Conservation (phyloP, 2,329 filamentous ascomycete genomes). For the Aspergillus flavus region DNA sequence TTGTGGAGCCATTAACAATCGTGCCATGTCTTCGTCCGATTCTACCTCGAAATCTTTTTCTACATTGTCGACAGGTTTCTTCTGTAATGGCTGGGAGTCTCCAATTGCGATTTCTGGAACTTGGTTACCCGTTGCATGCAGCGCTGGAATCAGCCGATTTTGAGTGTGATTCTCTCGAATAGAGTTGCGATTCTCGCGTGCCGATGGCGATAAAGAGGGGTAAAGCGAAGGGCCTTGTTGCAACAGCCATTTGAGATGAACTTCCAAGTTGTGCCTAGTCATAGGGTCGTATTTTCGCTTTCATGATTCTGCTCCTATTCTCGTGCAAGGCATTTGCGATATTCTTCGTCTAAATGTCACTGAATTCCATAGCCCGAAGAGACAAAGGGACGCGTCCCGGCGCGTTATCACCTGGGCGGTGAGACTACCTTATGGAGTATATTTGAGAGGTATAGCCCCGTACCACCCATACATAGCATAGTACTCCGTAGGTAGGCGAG, state of each 20-base stretch:
- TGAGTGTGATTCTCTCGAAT: constrained; percentile 7
- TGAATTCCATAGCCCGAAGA: not conserved
- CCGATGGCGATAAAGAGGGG: constrained; percentile 33
- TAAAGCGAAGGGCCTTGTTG: constrained; percentile 41
- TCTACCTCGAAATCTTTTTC: constrained; percentile 30
- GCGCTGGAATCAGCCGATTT: constrained; percentile 8
- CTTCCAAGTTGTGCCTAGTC: constrained; percentile 51
- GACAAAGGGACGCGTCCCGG: constrained; percentile 23
- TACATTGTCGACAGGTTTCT: constrained; percentile 19
- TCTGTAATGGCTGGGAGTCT: constrained; percentile 14
- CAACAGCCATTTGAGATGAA: constrained; percentile 52
- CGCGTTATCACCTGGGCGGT: constrained; percentile 30
- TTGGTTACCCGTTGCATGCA: constrained; percentile 10
- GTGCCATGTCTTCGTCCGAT: constrained; percentile 45
- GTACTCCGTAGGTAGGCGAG: not conserved
- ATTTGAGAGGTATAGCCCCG: not conserved
- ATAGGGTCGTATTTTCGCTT: constrained; percentile 41
- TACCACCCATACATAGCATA: not conserved
- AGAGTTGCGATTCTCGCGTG: constrained; percentile 25
- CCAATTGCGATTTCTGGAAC: constrained; percentile 11
- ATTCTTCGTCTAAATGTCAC: constrained; percentile 5
- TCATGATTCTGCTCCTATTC: constrained; percentile 28
- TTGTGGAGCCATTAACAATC: constrained; percentile 45
- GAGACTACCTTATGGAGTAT: not conserved
- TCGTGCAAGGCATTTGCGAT: constrained; percentile 10